These are phyloP conservation scores for Russula compacta DNA, from an alignment of 768 basidiomycete genomes.

Conservation along the genomic window DNA sequence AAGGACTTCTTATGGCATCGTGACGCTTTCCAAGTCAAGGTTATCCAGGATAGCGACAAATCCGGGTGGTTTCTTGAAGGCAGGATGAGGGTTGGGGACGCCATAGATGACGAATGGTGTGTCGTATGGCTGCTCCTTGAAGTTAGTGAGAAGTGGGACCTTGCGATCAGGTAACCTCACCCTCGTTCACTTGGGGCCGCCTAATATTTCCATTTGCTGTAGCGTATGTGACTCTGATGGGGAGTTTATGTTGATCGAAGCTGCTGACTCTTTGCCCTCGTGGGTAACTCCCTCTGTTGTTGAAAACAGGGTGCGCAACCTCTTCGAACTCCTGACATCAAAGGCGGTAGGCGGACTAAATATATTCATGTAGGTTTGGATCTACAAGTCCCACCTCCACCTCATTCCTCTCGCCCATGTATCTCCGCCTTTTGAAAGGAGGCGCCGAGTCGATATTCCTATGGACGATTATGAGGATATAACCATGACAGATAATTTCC, in stretches of 20 bases:
- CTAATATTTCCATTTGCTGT: not conserved
- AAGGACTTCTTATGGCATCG: conserved; percentile 74
- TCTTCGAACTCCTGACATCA: conserved; percentile 13
- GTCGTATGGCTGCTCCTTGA: conserved; percentile 81
- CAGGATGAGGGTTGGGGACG: conserved; percentile 86
- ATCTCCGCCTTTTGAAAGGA: conserved; percentile 55
- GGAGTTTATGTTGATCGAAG: conserved; percentile 93
- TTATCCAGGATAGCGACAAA: conserved; percentile 39
- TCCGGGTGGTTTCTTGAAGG: conserved; percentile 64
- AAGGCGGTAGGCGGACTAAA: not conserved
- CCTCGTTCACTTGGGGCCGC: not conserved
- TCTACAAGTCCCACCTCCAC: conserved; percentile 73
- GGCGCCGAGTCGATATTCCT: conserved; percentile 33
- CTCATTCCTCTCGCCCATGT: conserved; percentile 73
- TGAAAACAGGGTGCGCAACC: conserved; percentile 75
- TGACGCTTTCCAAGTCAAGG: conserved; percentile 72
- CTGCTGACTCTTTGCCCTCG: conserved; percentile 75
- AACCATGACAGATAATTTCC: conserved; percentile 39
- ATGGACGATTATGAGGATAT: conserved; percentile 43
- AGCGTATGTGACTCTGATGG: conserved; percentile 88
- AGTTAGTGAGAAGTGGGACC: conserved; percentile 69
- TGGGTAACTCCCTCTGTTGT: conserved; percentile 93
- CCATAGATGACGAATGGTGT: conserved; percentile 98
- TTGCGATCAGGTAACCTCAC: conserved; percentile 62
- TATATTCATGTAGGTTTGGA: conserved; percentile 68